A percentile compares a stretch with the other conserved stretches of the same genome.
phyloP scores from a whole-genome alignment of 805 yeast genomes.

The Suhomyces faveliae region DNA sequence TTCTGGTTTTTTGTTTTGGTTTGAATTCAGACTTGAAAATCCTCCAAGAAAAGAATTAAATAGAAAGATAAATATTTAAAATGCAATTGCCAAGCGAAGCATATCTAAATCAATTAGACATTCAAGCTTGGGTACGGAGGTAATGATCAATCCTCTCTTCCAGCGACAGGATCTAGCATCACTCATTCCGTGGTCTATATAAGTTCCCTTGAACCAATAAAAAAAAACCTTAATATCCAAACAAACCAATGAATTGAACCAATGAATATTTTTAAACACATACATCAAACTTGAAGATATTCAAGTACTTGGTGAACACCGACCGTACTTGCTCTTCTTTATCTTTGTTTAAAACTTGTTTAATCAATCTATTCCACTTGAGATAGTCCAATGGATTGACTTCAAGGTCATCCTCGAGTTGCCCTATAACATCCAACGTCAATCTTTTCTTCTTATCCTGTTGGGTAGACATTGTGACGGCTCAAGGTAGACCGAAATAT shows the following conservation, averaged over 20 bases:
- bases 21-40: neutral
- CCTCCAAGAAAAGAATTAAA: neutral
- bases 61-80: neutral
- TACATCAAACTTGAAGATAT: slow-evolving; percentile 63
- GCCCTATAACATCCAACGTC: slow-evolving; percentile 54
- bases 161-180: neutral
- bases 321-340: slow-evolving; percentile 58
- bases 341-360: slow-evolving; percentile 49
- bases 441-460: slow-evolving; percentile 20
- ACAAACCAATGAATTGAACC: neutral
- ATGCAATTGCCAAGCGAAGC: neutral
- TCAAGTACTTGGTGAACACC: slow-evolving; percentile 59
- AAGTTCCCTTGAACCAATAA: no score
- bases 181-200: neutral
- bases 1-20: neutral
- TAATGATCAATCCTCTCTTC: neutral
- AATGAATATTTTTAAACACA: slow-evolving; percentile 9
- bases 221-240: neutral
- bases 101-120: neutral
- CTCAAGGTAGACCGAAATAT: neutral
- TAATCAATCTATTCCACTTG: slow-evolving; percentile 57
- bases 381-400: slow-evolving; percentile 52
- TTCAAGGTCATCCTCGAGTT: slow-evolving; percentile 53
- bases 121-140: neutral
- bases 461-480: slow-evolving; percentile 8